phyloP scores from a whole-genome alignment of 2,329 filamentous ascomycete genomes.

The Curvularia sp. region DNA sequence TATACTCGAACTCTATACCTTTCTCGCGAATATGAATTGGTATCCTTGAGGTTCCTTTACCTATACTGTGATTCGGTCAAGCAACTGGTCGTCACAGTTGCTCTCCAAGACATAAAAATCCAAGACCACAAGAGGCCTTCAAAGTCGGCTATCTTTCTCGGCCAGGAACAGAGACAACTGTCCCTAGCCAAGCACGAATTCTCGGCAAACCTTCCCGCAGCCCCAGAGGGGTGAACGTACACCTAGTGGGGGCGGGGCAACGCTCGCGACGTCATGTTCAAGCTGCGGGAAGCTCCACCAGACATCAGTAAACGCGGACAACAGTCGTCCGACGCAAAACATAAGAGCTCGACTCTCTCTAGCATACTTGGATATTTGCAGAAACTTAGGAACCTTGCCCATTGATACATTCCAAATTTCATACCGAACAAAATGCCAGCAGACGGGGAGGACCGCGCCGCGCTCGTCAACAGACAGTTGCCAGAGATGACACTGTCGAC shows the following conservation, averaged over 20 bases:
- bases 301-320: slow-evolving; percentile 14
- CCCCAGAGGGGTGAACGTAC: slow-evolving; percentile 3
- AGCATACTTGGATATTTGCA: too few relatives aligned
- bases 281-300: slow-evolving; percentile 17
- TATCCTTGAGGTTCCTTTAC: background rate
- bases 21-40: background rate
- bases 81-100: background rate
- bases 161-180: background rate
- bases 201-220: slow-evolving; percentile 12
- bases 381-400: background rate
- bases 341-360: background rate
- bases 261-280: slow-evolving; percentile 21
- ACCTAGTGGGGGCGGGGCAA: slow-evolving; percentile 21
- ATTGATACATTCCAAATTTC: background rate
- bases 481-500: slow-evolving; percentile 60
- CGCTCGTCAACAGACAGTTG: slow-evolving; percentile 54
- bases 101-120: background rate
- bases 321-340: slow-evolving; percentile 22
- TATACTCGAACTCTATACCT: background rate
- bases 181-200: background rate
- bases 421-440: slow-evolving; percentile 38
- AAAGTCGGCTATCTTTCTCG: background rate
- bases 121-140: background rate
- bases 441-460: slow-evolving; percentile 51
- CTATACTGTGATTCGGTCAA: background rate